phyloP scores from a whole-genome alignment of 192 early-diverging fungal genomes.

The Mortierella antarctica region DNA sequence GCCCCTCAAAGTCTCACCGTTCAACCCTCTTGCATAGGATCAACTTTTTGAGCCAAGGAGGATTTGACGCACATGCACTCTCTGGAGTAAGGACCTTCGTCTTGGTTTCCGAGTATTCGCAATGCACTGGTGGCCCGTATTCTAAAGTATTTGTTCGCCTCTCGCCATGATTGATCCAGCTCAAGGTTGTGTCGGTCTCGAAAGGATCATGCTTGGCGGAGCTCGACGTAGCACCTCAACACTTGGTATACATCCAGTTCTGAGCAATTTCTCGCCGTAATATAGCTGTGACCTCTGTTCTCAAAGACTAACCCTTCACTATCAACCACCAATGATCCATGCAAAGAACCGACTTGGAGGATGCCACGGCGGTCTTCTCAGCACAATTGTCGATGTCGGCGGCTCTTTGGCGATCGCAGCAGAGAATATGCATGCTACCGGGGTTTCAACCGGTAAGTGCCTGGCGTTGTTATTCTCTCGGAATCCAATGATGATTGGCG shows the following conservation, averaged over 20 bases:
- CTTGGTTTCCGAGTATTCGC: not conserved
- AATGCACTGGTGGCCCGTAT: not conserved
- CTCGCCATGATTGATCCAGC: slow-evolving; percentile 8
- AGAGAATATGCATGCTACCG: slow-evolving; percentile 61
- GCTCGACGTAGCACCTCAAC: slow-evolving; percentile 58
- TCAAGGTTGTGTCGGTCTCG: slow-evolving; percentile 50
- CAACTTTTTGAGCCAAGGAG: slow-evolving; percentile 30
- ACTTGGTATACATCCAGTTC: slow-evolving; percentile 56
- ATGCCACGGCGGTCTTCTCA: slow-evolving; percentile 65
- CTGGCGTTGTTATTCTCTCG: not conserved
- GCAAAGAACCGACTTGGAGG: slow-evolving; percentile 59
- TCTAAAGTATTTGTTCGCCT: not conserved
- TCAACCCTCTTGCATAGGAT: slow-evolving; percentile 10
- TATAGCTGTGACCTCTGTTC: not conserved
- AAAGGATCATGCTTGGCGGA: slow-evolving; percentile 53
- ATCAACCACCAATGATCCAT: not conserved
- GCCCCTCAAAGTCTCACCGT: no score
- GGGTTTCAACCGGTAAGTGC: slow-evolving; percentile 58
- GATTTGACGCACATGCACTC: slow-evolving; percentile 45
- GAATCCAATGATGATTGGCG: no score
- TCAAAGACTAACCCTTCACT: not conserved
- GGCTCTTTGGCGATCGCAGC: slow-evolving; percentile 66
- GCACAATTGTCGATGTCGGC: slow-evolving; percentile 64
- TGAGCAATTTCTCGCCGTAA: not conserved
- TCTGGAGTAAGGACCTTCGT: slow-evolving; percentile 21